These are phyloP conservation scores for Lantana camara DNA, from an alignment of 257 asterid genomes.

Conservation along the genomic window DNA sequence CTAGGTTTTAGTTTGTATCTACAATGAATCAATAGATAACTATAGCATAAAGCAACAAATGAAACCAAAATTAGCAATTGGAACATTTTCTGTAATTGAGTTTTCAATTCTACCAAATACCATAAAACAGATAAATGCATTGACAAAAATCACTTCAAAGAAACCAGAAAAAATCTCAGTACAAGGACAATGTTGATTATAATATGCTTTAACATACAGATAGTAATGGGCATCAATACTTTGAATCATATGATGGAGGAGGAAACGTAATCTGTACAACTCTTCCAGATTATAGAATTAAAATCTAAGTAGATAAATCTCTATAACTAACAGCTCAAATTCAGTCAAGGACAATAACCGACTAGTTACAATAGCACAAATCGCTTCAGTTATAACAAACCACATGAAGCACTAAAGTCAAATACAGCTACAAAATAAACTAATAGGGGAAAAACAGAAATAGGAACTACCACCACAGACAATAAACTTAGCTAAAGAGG, in stretches of 20 bases:
- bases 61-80: neutral
- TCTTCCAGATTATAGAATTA: slow-evolving; percentile 1
- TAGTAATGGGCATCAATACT: neutral
- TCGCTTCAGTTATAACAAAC: neutral
- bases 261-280: slow-evolving; percentile 5
- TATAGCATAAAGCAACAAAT: neutral
- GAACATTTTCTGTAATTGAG: neutral
- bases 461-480: slow-evolving; percentile 4
- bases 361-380: slow-evolving; percentile 13
- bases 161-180: neutral
- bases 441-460: neutral
- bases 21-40: neutral
- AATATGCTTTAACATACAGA: slow-evolving; percentile 13
- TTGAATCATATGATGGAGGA: slow-evolving; percentile 14
- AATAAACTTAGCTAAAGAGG: slow-evolving; percentile 1
- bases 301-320: neutral
- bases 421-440: slow-evolving; percentile 11
- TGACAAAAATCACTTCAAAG: neutral
- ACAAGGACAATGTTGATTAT: slow-evolving; percentile 7
- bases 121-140: neutral
- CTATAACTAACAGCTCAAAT: slow-evolving; percentile 21
- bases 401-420: slow-evolving; percentile 13
- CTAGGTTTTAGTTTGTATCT: neutral
- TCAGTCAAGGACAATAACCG: slow-evolving; percentile 24
- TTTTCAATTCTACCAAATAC: slow-evolving; percentile 9